These are phyloP conservation scores for Neurospora sp. DNA, from an alignment of 2,329 filamentous ascomycete species.

Conservation along the genomic window DNA sequence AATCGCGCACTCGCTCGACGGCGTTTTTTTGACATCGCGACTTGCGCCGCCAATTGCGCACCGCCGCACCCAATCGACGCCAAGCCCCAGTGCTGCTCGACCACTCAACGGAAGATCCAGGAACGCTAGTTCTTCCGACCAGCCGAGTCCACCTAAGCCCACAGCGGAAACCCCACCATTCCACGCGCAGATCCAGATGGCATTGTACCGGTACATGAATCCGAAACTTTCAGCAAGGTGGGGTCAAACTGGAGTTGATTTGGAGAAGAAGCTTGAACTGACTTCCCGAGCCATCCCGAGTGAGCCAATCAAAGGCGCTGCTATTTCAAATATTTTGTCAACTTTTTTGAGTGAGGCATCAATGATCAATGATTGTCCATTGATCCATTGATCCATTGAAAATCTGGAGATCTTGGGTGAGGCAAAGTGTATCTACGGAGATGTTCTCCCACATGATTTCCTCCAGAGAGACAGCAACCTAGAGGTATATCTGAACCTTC, in stretches of 20 bases:
- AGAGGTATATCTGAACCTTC: background rate
- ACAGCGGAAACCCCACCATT: slow-evolving; percentile 16
- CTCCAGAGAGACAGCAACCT: background rate
- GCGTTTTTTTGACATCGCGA: background rate
- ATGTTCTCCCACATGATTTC: background rate
- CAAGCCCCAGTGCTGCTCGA: background rate
- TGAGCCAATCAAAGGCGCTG: background rate
- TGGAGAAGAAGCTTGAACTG: background rate
- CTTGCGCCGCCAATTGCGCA: background rate
- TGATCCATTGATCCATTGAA: background rate
- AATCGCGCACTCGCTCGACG: background rate
- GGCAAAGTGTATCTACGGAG: background rate
- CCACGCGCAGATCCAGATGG: slow-evolving; percentile 5
- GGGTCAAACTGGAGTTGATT: background rate
- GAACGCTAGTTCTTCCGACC: slow-evolving; percentile 5
- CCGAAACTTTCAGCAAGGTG: background rate
- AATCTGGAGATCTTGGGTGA: background rate
- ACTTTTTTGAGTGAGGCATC: background rate
- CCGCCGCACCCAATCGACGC: background rate
- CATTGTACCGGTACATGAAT: slow-evolving; percentile 12
- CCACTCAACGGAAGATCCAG: background rate
- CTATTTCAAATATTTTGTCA: background rate
- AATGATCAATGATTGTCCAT: background rate
- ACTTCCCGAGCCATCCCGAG: background rate
- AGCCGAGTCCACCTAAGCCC: slow-evolving; percentile 9